A percentile compares a stretch with the other conserved stretches of the same genome.
Evolutionary conservation across 2,329 filamentous ascomycete genomes (phyloP).

Genomic region (Botrytis cinerea): DNA sequence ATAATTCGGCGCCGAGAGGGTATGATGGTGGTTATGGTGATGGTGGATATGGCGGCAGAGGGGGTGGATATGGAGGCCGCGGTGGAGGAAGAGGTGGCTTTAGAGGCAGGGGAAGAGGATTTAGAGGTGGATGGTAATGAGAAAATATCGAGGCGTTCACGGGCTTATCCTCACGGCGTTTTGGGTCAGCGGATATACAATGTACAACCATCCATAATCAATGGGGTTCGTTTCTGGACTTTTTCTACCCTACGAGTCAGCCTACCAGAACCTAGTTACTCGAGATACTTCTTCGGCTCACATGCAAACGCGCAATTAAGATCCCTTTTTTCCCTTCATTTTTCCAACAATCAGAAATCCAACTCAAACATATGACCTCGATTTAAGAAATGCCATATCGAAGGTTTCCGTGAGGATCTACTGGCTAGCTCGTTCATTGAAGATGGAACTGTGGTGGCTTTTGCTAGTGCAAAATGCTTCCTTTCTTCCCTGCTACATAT

Average conservation of each 20-base stretch:
- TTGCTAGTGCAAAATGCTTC: conserved; percentile 3
- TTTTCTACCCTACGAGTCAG: conserved; percentile 7
- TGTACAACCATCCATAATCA: conserved; percentile 8
- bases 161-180: conserved; percentile 19
- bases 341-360: neutral
- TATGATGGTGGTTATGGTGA: conserved; percentile 56
- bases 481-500: neutral
- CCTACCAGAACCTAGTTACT: neutral
- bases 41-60: conserved; percentile 41
- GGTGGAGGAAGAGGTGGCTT: conserved; percentile 36
- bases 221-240: neutral
- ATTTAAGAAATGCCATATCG: neutral
- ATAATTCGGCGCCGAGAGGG: conserved; percentile 53
- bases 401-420: neutral
- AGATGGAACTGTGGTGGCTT: neutral
- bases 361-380: neutral
- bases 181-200: conserved; percentile 15
- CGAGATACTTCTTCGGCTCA: neutral
- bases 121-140: conserved; percentile 37
- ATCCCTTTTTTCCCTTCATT: neutral
- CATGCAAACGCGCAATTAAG: neutral
- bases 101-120: conserved; percentile 34
- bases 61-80: conserved; percentile 45
- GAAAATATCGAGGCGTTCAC: conserved; percentile 9
- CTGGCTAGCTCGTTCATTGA: neutral